Percentiles rank a stretch among this genome's conserved stretches.
These are phyloP conservation scores for Aspergillus sp. DNA, from an alignment of 2,329 filamentous ascomycete species.

Conservation along the genomic window DNA sequence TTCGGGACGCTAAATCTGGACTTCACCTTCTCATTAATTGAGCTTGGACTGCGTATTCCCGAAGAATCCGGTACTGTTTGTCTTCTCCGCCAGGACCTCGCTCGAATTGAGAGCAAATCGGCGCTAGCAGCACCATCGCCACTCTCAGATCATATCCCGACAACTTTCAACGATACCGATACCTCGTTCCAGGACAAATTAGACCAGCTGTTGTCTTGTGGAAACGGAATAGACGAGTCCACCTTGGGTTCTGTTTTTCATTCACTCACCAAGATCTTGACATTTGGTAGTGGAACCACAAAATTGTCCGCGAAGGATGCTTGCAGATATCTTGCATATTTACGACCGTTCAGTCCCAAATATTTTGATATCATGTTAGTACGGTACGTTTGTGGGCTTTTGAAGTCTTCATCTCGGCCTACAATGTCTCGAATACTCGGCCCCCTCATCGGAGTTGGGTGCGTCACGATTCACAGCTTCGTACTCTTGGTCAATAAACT, in stretches of 20 bases:
- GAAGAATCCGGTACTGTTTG: constrained; percentile 40
- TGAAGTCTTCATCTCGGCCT: constrained; percentile 36
- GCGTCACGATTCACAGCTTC: constrained; percentile 44
- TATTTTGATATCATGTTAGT: constrained; percentile 45
- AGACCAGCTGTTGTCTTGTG: constrained; percentile 46
- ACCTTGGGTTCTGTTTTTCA: constrained; percentile 45
- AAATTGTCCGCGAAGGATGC: constrained; percentile 36
- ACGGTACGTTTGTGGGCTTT: constrained; percentile 42
- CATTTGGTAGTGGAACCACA: constrained; percentile 27
- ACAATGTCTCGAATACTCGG: constrained; percentile 36
- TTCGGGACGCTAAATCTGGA: constrained; percentile 37
- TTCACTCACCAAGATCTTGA: constrained; percentile 41
- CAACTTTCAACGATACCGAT: constrained; percentile 40
- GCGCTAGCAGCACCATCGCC: constrained; percentile 49
- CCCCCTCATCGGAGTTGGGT: constrained; percentile 46
- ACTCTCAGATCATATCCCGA: constrained; percentile 48
- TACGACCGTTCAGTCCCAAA: constrained; percentile 45
- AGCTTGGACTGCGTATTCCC: constrained; percentile 44
- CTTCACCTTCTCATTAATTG: constrained; percentile 45
- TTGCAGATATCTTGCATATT: constrained; percentile 43
- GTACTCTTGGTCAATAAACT: constrained; percentile 37
- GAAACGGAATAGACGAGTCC: constrained; percentile 47
- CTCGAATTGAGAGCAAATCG: constrained; percentile 43
- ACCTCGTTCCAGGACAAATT: constrained; percentile 46
- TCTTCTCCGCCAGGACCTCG: constrained; percentile 46